These are phyloP conservation scores for Euryodendron excelsum DNA, from an alignment of 148 eudicot genomes.

Conservation along the genomic window DNA sequence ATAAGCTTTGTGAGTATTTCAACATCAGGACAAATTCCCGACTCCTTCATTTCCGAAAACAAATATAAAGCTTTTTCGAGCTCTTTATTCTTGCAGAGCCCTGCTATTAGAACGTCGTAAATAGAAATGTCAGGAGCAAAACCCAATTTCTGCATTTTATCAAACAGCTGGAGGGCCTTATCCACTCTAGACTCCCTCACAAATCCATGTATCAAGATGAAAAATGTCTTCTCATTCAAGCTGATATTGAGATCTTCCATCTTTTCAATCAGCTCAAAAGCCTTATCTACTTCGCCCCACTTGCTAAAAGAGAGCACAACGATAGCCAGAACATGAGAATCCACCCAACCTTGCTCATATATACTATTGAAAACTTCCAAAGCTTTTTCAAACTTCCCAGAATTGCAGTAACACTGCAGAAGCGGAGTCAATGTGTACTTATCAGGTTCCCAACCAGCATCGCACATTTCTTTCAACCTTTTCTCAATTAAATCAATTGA, in stretches of 20 bases:
- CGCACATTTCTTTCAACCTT: constrained; percentile 70
- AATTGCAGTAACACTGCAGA: constrained; percentile 73
- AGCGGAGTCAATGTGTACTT: constrained; percentile 72
- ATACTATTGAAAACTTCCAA: constrained; percentile 53
- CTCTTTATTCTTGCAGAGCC: constrained; percentile 55
- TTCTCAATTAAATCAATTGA: constrained; percentile 42
- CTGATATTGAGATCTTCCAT: constrained; percentile 40
- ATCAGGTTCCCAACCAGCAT: constrained; percentile 47
- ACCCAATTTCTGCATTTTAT: constrained; percentile 61
- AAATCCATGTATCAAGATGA: constrained; percentile 74
- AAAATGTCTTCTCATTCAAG: constrained; percentile 67
- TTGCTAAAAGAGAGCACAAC: constrained; percentile 64
- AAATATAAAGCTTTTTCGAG: constrained; percentile 46
- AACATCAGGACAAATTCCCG: constrained; percentile 59
- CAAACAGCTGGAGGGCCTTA: constrained; percentile 56
- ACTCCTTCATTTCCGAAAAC: constrained; percentile 46
- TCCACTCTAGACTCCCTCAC: constrained; percentile 56
- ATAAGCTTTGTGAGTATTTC: constrained; percentile 48
- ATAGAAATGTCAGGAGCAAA: constrained; percentile 47
- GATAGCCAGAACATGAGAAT: constrained; percentile 51
- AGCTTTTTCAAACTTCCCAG: constrained; percentile 60
- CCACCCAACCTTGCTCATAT: constrained; percentile 57
- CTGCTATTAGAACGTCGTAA: constrained; percentile 66
- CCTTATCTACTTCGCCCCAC: constrained; percentile 74
- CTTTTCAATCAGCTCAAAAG: constrained; percentile 63